Conservation (phyloP, 371 early-diverging fungal genomes). For the Paraphysoderma sedebokerense region DNA sequence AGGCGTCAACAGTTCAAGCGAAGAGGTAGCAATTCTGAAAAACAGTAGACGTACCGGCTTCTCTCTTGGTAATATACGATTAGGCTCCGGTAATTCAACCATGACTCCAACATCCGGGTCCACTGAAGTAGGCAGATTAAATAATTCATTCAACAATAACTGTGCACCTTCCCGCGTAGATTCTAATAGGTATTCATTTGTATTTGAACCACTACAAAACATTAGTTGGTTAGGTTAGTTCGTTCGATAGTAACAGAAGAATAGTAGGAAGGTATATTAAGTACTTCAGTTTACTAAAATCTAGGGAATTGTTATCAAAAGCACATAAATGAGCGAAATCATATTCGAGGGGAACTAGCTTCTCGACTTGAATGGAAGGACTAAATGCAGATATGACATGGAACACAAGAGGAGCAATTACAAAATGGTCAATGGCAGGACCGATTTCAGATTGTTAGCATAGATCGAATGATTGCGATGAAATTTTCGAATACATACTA, state of each 20-base stretch:
- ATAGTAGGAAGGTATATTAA: background rate
- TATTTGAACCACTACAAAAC: background rate
- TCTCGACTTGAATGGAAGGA: constrained; percentile 40
- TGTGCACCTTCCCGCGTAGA: constrained; percentile 71
- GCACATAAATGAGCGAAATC: constrained; percentile 65
- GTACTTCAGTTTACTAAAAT: constrained; percentile 33
- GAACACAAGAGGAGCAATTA: too few relatives aligned
- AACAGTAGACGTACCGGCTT: constrained; percentile 38
- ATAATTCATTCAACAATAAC: constrained; percentile 72
- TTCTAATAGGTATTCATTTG: constrained; percentile 44
- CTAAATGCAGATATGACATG: constrained; percentile 9
- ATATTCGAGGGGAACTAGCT: constrained; percentile 63
- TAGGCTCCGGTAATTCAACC: constrained; percentile 58
- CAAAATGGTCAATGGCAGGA: background rate
- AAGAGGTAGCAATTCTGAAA: background rate
- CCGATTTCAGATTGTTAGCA: background rate
- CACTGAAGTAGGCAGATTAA: constrained; percentile 51
- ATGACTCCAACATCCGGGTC: constrained; percentile 58
- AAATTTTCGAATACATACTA: constrained; percentile 10
- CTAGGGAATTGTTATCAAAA: constrained; percentile 64
- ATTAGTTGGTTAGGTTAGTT: background rate
- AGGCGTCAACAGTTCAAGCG: background rate
- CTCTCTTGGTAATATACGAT: constrained; percentile 60
- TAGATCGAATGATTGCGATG: background rate
- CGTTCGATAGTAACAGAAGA: constrained; percentile 9